Conservation (phyloP, 371 early-diverging fungal genomes). For the Nematocida sp. region DNA sequence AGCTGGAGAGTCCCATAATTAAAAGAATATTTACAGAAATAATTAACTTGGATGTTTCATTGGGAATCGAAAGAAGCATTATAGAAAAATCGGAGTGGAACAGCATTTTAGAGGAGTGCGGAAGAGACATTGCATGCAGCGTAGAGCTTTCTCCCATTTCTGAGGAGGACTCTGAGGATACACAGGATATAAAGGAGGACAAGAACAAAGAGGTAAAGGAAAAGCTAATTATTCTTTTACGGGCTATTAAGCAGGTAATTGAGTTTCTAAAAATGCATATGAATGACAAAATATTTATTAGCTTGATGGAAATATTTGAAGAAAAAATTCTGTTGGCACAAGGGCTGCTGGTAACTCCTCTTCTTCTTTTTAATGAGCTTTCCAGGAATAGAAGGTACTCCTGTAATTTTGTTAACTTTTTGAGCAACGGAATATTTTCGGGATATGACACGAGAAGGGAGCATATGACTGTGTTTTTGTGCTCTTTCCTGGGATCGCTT, state of each 20-base stretch:
- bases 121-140: neutral
- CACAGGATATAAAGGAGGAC: neutral
- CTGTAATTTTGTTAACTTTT: conserved; percentile 2
- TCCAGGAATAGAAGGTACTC: neutral
- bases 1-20: neutral
- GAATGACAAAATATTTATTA: conserved; percentile 4
- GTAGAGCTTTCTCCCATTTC: neutral
- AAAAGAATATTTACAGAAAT: conserved; percentile 1
- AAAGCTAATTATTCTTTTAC: conserved; percentile 1
- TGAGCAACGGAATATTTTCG: neutral
- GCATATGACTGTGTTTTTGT: neutral
- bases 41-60: conserved; percentile 7
- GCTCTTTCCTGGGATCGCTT: conserved; percentile 4
- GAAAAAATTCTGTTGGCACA: neutral
- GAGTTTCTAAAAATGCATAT: too few species aligned
- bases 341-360: neutral
- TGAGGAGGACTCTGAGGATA: neutral
- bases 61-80: neutral
- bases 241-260: too few species aligned
- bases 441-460: neutral
- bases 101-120: neutral
- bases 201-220: neutral
- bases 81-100: neutral
- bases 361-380: neutral
- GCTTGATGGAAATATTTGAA: conserved; percentile 17